A percentile compares a stretch with the other conserved stretches of the same genome.
phyloP scores from a whole-genome alignment of 331 rosid species.

The Malus hybrid region DNA sequence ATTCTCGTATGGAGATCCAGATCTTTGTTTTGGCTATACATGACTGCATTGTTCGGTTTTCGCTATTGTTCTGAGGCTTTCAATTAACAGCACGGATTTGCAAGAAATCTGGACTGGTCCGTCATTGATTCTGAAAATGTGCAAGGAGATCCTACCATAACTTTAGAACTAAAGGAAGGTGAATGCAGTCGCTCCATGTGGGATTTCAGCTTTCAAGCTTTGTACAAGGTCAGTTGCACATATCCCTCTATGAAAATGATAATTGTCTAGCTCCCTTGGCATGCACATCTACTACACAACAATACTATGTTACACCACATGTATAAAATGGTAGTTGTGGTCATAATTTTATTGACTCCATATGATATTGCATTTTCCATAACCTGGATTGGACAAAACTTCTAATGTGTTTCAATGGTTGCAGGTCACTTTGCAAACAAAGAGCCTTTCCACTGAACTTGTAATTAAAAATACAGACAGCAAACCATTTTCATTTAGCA shows the following conservation, averaged over 20 bases:
- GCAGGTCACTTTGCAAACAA: conserved; percentile 59
- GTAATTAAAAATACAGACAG: conserved; percentile 66
- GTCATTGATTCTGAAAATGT: conserved; percentile 55
- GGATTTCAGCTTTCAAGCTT: conserved; percentile 89
- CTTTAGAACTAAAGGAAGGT: conserved; percentile 74
- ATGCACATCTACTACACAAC: neutral
- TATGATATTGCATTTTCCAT: neutral
- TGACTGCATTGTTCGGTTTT: neutral
- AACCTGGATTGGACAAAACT: neutral
- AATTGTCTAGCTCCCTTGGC: conserved; percentile 5
- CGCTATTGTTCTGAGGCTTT: neutral
- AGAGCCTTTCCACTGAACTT: conserved; percentile 74
- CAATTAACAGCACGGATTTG: conserved; percentile 76
- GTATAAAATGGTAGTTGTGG: neutral
- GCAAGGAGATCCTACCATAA: conserved; percentile 65
- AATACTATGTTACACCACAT: neutral
- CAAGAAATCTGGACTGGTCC: conserved; percentile 83
- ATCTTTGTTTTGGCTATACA: neutral
- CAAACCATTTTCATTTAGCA: conserved; percentile 71
- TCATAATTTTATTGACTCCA: neutral
- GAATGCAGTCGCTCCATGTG: conserved; percentile 78
- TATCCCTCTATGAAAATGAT: neutral
- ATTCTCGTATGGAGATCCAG: neutral
- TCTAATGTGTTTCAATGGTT: neutral
- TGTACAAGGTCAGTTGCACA: conserved; percentile 55